Evolutionary conservation across 2,329 filamentous ascomycete species (phyloP).

Genomic region (Pyricularia grisea): DNA sequence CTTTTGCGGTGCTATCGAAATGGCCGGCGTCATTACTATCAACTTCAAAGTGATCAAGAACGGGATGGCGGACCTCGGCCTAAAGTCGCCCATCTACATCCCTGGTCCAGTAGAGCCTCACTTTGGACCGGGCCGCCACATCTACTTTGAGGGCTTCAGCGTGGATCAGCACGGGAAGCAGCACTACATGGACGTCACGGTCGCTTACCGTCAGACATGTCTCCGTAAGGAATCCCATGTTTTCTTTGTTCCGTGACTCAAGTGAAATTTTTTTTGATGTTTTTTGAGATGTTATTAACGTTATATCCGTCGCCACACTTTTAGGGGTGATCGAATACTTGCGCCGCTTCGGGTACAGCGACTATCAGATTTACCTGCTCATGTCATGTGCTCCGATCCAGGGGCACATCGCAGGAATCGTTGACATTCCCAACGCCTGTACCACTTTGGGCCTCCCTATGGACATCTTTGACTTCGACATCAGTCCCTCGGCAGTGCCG

Average conservation of each 20-base stretch:
- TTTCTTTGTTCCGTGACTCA: not conserved
- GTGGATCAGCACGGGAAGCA: conserved; percentile 86
- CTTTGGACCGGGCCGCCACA: conserved; percentile 71
- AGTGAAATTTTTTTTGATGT: conserved; percentile 4
- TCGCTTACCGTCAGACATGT: conserved; percentile 77
- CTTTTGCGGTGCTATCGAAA: conserved; percentile 86
- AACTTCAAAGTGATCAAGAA: conserved; percentile 83
- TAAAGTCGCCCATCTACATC: conserved; percentile 78
- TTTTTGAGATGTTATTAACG: not conserved
- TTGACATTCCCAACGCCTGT: conserved; percentile 86
- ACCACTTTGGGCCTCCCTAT: conserved; percentile 82
- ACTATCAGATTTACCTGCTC: conserved; percentile 77
- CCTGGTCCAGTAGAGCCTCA: conserved; percentile 83
- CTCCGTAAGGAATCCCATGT: conserved; percentile 30
- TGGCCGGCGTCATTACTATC: conserved; percentile 76
- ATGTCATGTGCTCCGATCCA: conserved; percentile 80
- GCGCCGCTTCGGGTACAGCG: conserved; percentile 58
- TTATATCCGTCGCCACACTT: not conserved
- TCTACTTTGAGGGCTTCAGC: conserved; percentile 85
- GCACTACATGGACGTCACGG: conserved; percentile 77
- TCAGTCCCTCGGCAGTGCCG: conserved; percentile 50
- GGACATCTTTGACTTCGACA: conserved; percentile 94
- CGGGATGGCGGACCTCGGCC: conserved; percentile 62
- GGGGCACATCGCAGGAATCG: conserved; percentile 80
- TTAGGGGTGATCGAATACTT: conserved; percentile 68